Percentiles rank a stretch among this genome's conserved stretches.
phyloP scores from a whole-genome alignment of 768 basidiomycete species.

The Russula brevipes region DNA sequence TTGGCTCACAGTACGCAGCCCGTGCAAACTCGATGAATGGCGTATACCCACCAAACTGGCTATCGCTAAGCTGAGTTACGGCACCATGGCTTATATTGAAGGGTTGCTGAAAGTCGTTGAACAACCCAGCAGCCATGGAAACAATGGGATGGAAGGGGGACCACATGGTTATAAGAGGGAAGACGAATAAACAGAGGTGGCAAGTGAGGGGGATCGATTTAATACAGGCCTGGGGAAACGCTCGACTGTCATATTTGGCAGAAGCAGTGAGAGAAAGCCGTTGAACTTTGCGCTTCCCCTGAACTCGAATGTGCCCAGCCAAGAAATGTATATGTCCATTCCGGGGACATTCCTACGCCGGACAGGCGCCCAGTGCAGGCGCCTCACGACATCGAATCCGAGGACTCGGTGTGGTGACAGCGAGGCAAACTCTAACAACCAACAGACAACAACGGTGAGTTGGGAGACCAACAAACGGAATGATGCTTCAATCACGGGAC shows the following conservation, averaged over 20 bases:
- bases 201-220: not conserved
- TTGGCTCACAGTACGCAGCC: constrained; percentile 48
- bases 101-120: not conserved
- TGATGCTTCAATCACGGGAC: too few relatives aligned
- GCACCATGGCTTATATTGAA: not conserved
- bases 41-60: constrained; percentile 36
- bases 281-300: not conserved
- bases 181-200: not conserved
- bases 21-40: constrained; percentile 51
- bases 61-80: constrained; percentile 29
- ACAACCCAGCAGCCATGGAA: constrained; percentile 9
- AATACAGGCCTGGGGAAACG: not conserved
- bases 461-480: too few relatives aligned
- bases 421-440: too few relatives aligned
- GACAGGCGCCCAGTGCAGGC: not conserved
- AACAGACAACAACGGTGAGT: too few relatives aligned
- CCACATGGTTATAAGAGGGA: constrained; percentile 4
- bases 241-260: not conserved
- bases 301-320: not conserved
- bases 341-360: not conserved
- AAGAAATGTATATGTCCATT: too few relatives aligned
- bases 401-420: too few relatives aligned
- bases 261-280: too few relatives aligned
- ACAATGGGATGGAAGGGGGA: not conserved
- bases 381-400: not conserved